Evolutionary conservation across 805 yeast species (phyloP).

Genomic region (Metschnikowia cubensis): DNA sequence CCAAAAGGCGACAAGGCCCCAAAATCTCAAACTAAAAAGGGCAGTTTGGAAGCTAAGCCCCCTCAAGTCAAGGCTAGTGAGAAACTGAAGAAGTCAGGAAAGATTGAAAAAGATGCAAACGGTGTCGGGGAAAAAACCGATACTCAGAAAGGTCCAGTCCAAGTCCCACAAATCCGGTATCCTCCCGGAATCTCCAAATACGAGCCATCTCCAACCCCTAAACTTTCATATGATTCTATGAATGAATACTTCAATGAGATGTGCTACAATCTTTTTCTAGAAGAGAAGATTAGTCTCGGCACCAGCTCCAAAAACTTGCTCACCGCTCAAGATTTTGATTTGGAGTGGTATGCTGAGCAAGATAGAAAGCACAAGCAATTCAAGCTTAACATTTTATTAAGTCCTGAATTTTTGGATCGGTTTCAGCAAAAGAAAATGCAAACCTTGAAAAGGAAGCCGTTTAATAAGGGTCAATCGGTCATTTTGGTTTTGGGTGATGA

Average conservation of each 20-base stretch:
- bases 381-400: conserved; percentile 39
- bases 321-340: conserved; percentile 39
- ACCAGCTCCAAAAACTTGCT: conserved; percentile 37
- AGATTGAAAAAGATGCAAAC: background rate
- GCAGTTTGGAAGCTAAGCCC: background rate
- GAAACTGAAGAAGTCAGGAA: background rate
- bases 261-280: conserved; percentile 59
- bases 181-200: conserved; percentile 30
- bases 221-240: conserved; percentile 46
- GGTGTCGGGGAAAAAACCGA: background rate
- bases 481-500: conserved; percentile 49
- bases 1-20: background rate
- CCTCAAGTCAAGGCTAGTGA: background rate
- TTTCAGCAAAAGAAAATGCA: conserved; percentile 49
- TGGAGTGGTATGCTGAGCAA: conserved; percentile 50
- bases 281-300: conserved; percentile 44
- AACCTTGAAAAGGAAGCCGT: conserved; percentile 55
- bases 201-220: conserved; percentile 37
- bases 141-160: conserved; percentile 1
- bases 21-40: background rate
- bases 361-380: conserved; percentile 38
- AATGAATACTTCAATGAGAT: conserved; percentile 53
- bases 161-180: conserved; percentile 1
- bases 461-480: conserved; percentile 54
- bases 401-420: conserved; percentile 47